Conservation (phyloP, 2,329 filamentous ascomycete species). For the Aspergillus alliaceus region DNA sequence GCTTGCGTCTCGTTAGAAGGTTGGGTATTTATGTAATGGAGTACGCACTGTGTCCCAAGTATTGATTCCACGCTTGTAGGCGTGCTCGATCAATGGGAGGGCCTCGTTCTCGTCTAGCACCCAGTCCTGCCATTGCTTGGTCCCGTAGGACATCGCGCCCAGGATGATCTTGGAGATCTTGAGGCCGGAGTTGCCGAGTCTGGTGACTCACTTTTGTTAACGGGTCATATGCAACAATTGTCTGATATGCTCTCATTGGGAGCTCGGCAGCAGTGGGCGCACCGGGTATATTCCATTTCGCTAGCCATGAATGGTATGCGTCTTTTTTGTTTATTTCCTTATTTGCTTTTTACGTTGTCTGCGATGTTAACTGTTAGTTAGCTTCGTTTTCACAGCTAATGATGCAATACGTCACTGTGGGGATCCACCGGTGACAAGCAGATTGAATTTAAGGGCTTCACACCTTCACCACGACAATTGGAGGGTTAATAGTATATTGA, state of each 20-base stretch:
- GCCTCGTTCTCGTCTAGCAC: slow-evolving; percentile 38
- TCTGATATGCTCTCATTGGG: neutral
- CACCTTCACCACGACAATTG: too few relatives aligned
- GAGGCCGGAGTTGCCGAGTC: slow-evolving; percentile 55
- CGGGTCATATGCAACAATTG: neutral
- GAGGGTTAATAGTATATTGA: too few relatives aligned
- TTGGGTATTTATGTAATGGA: too few relatives aligned
- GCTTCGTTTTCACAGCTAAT: neutral
- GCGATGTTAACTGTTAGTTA: neutral
- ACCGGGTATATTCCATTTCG: slow-evolving; percentile 36
- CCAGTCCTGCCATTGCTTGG: slow-evolving; percentile 38
- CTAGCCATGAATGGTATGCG: slow-evolving; percentile 19
- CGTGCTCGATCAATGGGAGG: slow-evolving; percentile 35
- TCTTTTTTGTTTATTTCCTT: too few relatives aligned
- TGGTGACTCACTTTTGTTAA: slow-evolving; percentile 8
- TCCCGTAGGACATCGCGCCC: slow-evolving; percentile 53
- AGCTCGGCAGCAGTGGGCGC: neutral
- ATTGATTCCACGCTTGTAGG: slow-evolving; percentile 39
- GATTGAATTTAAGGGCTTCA: neutral
- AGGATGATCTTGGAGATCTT: slow-evolving; percentile 59
- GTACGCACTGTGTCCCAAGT: slow-evolving; percentile 43
- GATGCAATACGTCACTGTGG: neutral
- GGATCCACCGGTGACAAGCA: neutral
- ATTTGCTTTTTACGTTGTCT: too few relatives aligned
- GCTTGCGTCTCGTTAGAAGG: neutral